phyloP scores from a whole-genome alignment of 306 rosid genomes.

The Notholithocarpus densiflorus region DNA sequence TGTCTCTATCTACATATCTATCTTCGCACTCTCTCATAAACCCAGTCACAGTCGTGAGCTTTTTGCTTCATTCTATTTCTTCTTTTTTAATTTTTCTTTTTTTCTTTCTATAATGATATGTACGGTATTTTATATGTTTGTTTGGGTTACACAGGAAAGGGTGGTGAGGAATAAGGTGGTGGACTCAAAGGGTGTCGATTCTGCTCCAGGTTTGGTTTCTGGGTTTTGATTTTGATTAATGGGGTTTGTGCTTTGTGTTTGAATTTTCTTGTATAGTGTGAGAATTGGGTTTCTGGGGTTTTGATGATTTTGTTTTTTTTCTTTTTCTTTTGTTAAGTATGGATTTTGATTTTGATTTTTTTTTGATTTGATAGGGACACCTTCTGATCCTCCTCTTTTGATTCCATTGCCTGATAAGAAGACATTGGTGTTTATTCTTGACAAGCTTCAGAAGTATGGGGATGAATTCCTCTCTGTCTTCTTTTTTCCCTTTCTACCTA shows the following conservation, averaged over 20 bases:
- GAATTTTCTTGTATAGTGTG: conserved; percentile 1
- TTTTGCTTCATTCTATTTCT: neutral
- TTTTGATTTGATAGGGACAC: conserved; percentile 58
- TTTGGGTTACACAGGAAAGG: conserved; percentile 68
- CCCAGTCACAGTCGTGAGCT: conserved; percentile 21
- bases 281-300: conserved; percentile 8
- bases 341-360: neutral
- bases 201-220: conserved; percentile 65
- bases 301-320: neutral
- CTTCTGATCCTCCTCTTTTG: conserved; percentile 42
- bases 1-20: conserved; percentile 34
- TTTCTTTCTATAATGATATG: conserved; percentile 18
- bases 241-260: neutral
- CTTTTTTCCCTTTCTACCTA: neutral
- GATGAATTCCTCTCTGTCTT: conserved; percentile 4
- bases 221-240: neutral
- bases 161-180: conserved; percentile 40
- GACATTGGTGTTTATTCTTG: conserved; percentile 82
- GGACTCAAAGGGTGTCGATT: conserved; percentile 73
- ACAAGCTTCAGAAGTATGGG: conserved; percentile 92
- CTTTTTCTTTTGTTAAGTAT: neutral
- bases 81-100: conserved; percentile 15
- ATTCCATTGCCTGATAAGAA: conserved; percentile 85
- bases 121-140: conserved; percentile 29
- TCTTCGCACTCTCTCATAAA: conserved; percentile 16